Percentiles rank a stretch among this genome's conserved stretches.
Conservation (phyloP, 164 flowering plant species). For the Liquidambar formosana region DNA sequence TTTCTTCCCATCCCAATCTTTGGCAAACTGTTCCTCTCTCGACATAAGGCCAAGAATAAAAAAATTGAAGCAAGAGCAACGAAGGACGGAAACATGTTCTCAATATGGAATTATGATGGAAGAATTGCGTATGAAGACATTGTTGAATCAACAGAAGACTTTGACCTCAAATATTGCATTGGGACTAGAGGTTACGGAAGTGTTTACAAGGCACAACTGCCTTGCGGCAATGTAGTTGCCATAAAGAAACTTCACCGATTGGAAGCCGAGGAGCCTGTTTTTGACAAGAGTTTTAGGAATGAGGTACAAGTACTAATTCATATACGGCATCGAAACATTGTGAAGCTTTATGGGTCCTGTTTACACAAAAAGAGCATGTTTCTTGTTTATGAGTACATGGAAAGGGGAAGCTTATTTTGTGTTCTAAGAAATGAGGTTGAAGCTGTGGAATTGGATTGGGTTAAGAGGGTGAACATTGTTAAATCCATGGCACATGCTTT, state of each 20-base stretch:
- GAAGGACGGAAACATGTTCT: slow-evolving; percentile 11
- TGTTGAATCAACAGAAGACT: slow-evolving; percentile 14
- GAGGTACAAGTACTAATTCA: neutral
- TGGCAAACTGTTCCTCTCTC: too few species aligned
- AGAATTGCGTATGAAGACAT: slow-evolving; percentile 17
- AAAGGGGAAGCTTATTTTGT: slow-evolving; percentile 13
- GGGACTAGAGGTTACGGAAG: slow-evolving; percentile 26
- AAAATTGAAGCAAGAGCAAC: neutral
- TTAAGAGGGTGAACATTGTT: slow-evolving; percentile 9
- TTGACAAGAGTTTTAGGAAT: neutral
- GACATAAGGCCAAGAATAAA: too few species aligned
- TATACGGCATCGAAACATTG: slow-evolving; percentile 10
- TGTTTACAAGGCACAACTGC: slow-evolving; percentile 21
- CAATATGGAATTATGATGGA: slow-evolving; percentile 16
- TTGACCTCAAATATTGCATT: slow-evolving; percentile 15
- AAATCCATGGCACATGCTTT: slow-evolving; percentile 9
- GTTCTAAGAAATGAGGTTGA: neutral
- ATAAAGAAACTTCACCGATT: slow-evolving; percentile 19
- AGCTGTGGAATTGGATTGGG: slow-evolving; percentile 17
- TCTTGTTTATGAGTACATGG: slow-evolving; percentile 8
- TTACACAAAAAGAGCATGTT: slow-evolving; percentile 4
- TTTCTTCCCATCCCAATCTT: too few species aligned
- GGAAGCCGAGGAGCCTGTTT: slow-evolving; percentile 9
- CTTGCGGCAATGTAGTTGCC: slow-evolving; percentile 15
- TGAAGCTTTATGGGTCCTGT: slow-evolving; percentile 9